phyloP scores from a whole-genome alignment of 2,329 filamentous ascomycete genomes.

The Calonectria crousiana region DNA sequence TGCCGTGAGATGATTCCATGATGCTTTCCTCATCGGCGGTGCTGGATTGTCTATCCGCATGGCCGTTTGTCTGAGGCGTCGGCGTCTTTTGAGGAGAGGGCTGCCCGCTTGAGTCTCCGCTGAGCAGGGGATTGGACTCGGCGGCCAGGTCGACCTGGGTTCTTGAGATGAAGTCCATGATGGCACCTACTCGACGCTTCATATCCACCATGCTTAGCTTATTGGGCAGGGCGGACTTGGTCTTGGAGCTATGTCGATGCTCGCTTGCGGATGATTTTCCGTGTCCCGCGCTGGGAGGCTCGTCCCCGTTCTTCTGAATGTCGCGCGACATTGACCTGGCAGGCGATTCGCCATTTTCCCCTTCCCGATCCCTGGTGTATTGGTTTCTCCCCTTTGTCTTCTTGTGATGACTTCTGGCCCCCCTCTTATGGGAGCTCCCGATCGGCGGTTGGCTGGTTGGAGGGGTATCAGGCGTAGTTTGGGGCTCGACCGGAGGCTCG shows the following conservation, averaged over 20 bases:
- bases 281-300: constrained; percentile 47
- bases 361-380: constrained; percentile 82
- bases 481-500: constrained; percentile 45
- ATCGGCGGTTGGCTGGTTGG: constrained; percentile 59
- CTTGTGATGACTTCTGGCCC: constrained; percentile 70
- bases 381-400: constrained; percentile 83
- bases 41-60: constrained; percentile 40
- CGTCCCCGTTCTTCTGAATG: constrained; percentile 54
- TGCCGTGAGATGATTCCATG: constrained; percentile 44
- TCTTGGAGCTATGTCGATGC: constrained; percentile 66
- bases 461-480: constrained; percentile 53
- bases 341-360: constrained; percentile 67
- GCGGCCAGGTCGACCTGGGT: constrained; percentile 89
- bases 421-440: constrained; percentile 68
- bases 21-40: constrained; percentile 41
- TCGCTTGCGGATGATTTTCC: constrained; percentile 55
- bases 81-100: constrained; percentile 54
- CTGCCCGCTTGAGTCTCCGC: constrained; percentile 55
- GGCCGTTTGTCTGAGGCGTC: constrained; percentile 52
- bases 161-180: constrained; percentile 90
- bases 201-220: constrained; percentile 90
- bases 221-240: constrained; percentile 65
- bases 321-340: constrained; percentile 67
- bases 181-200: constrained; percentile 84
- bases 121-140: constrained; percentile 64